Base-by-base conservation (phyloP, 1,284 basidiomycete species). In the Puccinia hordei region DNA sequence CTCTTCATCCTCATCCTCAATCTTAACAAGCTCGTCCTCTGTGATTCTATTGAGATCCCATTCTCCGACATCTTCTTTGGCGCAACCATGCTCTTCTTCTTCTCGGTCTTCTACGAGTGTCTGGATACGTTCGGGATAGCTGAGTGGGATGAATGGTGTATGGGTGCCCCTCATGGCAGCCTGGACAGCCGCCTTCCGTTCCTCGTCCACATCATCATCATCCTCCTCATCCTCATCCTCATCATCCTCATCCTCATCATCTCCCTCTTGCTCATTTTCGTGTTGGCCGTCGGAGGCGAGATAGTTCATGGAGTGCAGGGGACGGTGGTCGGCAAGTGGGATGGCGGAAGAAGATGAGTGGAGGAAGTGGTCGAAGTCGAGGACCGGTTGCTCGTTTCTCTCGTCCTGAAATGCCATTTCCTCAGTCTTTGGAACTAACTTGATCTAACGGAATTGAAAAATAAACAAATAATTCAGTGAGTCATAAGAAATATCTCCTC, bases 181-280 rank as follows among this genome's bases (percentile, higher is more conserved):
- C 35, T 59, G 46, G 27, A 71, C 76, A 9, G 65, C 76, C 24
- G 63, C 76, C 30, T 79, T 71, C 1, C 55, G 27, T 57, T 69
- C 53, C 53, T 79, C 65, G 53, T 79, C 76, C 1, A 71, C 53
- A 49, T 79, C 66, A 24, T 69, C 65, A 35, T 77, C 74, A 35
- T 77, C 74, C 22, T 73, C 69, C 27, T 73, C 69, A 22, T 69
- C 53, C 17, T 79, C 44, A 9, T 79, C 76, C 19, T 71, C 66
- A 1, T 55, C 65, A 22, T 77, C 61, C 15, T 77, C 74, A 17
- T 73, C 69, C 22, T 73, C 69, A 12, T 55, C 69, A 17, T 46
- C 46, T 4, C 13, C 51, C n/a, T n/a, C n/a, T n/a, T n/a, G n/a
- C n/a, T n/a, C n/a, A n/a, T n/a, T n/a, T n/a, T n/a, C n/a, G 66